phyloP scores from a whole-genome alignment of 345 rosid species.

The Adansonia digitata region DNA sequence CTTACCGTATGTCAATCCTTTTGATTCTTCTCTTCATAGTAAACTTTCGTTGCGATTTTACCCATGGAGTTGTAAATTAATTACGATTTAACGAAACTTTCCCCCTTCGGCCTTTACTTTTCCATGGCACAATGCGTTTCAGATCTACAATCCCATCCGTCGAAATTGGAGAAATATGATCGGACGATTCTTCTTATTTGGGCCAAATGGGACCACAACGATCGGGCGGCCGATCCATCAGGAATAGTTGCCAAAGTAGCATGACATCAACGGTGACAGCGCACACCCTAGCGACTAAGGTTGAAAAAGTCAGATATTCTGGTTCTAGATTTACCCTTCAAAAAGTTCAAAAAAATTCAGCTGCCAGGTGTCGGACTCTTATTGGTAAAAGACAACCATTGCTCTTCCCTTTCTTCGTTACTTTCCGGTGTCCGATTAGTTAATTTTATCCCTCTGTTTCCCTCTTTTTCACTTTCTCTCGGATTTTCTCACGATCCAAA shows the following conservation, averaged over 20 bases:
- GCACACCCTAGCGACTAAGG: not conserved
- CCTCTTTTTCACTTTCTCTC: not conserved
- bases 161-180: not conserved
- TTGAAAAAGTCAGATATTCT: slow-evolving; percentile 21
- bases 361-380: slow-evolving; percentile 22
- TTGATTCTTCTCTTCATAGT: no score
- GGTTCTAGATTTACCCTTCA: slow-evolving; percentile 21
- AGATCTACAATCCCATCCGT: slow-evolving; percentile 13
- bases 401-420: not conserved
- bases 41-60: no score
- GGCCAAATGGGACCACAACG: not conserved
- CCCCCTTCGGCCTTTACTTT: not conserved
- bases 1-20: no score
- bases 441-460: slow-evolving; percentile 15
- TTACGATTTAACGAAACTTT: no score
- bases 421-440: slow-evolving; percentile 29
- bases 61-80: no score
- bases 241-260: slow-evolving; percentile 20
- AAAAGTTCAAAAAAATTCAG: no score
- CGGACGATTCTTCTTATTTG: not conserved
- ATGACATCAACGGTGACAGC: not conserved
- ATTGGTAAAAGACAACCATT: slow-evolving; percentile 18
- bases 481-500: slow-evolving; percentile 30
- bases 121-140: not conserved
- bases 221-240: not conserved